phyloP scores from a whole-genome alignment of 371 early-diverging fungal species.

The Sporodiniella umbellata region DNA sequence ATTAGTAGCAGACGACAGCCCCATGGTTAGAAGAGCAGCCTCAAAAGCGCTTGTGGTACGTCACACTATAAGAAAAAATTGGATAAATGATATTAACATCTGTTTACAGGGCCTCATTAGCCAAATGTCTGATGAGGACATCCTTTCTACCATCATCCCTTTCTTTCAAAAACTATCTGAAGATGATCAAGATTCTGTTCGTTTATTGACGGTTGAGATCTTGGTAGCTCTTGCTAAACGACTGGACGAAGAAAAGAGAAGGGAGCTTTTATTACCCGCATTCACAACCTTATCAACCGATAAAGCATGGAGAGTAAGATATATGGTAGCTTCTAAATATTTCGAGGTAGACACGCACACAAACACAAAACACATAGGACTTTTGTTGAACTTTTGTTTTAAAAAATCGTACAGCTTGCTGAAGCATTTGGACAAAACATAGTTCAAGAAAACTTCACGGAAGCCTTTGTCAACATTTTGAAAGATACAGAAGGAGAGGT shows the following conservation, averaged over 20 bases:
- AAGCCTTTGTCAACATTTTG: slow-evolving; percentile 74
- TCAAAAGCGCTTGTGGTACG: slow-evolving; percentile 85
- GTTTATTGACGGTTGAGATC: slow-evolving; percentile 90
- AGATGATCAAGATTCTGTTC: slow-evolving; percentile 96
- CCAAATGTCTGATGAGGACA: slow-evolving; percentile 67
- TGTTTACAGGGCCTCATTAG: slow-evolving; percentile 68
- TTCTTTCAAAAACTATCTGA: slow-evolving; percentile 75
- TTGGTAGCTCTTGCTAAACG: slow-evolving; percentile 87
- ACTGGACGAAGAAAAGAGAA: slow-evolving; percentile 73
- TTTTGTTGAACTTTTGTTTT: not conserved
- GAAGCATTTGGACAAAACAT: slow-evolving; percentile 79
- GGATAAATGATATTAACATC: slow-evolving; percentile 31
- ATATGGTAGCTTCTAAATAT: slow-evolving; percentile 97
- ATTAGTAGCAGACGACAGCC: slow-evolving; percentile 71
- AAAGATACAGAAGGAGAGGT: slow-evolving; percentile 98
- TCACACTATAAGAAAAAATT: not conserved
- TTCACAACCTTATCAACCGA: slow-evolving; percentile 81
- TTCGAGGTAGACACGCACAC: slow-evolving; percentile 59
- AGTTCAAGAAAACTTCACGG: slow-evolving; percentile 71
- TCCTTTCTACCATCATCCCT: slow-evolving; percentile 74
- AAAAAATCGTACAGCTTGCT: slow-evolving; percentile 54
- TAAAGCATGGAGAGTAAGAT: slow-evolving; percentile 97
- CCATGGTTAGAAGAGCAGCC: slow-evolving; percentile 96
- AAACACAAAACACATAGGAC: not conserved
- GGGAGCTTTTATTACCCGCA: slow-evolving; percentile 67